Evolutionary conservation across 1,139 yeast species (phyloP).

Genomic region (Zhuliangozyma blackwelliae): DNA sequence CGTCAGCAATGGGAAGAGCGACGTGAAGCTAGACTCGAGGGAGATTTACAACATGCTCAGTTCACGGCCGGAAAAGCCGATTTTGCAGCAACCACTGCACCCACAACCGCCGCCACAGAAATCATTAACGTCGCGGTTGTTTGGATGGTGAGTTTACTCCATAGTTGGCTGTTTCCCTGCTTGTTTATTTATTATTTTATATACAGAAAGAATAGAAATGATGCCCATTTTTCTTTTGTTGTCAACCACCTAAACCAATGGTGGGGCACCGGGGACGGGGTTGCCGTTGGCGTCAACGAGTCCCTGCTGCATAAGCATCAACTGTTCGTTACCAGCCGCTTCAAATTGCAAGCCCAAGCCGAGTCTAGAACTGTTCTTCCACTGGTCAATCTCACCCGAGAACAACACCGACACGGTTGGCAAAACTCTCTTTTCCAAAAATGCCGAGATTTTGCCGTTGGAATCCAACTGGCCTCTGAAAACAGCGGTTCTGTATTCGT

Average conservation of each 20-base stretch:
- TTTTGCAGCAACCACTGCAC: conserved; percentile 1
- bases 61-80: conserved; percentile 8
- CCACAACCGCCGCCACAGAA: neutral
- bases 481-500: conserved; percentile 94
- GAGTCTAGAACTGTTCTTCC: conserved; percentile 74
- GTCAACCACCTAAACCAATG: conserved; percentile 13
- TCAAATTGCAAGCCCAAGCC: conserved; percentile 96
- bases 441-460: conserved; percentile 83
- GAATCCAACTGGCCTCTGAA: conserved; percentile 96
- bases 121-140: conserved; percentile 23
- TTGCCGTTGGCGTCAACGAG: conserved; percentile 75
- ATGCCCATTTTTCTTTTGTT: too few species aligned
- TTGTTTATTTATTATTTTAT: conserved; percentile 2
- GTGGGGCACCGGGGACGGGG: conserved; percentile 75
- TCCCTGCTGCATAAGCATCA: conserved; percentile 73
- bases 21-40: conserved; percentile 15
- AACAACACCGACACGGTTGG: conserved; percentile 88
- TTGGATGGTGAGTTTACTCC: conserved; percentile 29
- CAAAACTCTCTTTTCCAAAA: conserved; percentile 88
- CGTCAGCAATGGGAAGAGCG: neutral
- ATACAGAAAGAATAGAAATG: conserved; percentile 1
- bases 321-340: conserved; percentile 89
- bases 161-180: neutral
- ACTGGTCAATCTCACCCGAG: conserved; percentile 89
- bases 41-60: conserved; percentile 23